Evolutionary conservation across 108 stramenopile species (phyloP), one percentile per base, ranked within the genome.

Genomic region (Skeletonema menzelii): DNA sequence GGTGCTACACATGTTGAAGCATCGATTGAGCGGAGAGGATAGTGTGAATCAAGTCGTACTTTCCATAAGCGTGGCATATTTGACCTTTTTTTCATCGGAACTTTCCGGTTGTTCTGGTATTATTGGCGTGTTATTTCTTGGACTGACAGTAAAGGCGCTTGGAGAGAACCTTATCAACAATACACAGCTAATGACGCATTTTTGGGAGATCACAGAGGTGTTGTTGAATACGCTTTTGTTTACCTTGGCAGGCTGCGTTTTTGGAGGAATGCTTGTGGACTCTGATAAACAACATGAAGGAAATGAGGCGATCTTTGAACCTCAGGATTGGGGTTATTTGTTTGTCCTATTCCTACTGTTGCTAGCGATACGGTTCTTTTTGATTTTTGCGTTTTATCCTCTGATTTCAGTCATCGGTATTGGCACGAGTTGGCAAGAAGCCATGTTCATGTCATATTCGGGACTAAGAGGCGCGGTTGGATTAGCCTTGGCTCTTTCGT

Each of bases 211-310:
- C 5, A 42, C 89, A 30, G 96, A 93, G 70, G 91, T 93, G 65
- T 62, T 96, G 27, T 79, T 95, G 38, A 97, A 97, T 70, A 98
- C 98, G 8, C 42, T 97, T 11, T 82, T 99, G 20, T 99, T 99
- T 73, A 77, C 94, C 10, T 70, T 99, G 11, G 94, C 65, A 20
- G 62, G 59, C 59, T 8, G 44, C n/a, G 40, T 60, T 10, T 60
- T 55, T 55, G 59, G 59, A 17, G n/a, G 20, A 2, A 49, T 60
- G 44, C n/a, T 60, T 13, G 59, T 19, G 0, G 59, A 60, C 32
- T 15, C 55, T 85, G 67, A 57, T 84, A 26, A 81, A 80, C 0
- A 81, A 77, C 15, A 3, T n/a, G 40, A 11, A n/a, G 40, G 4
- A 15, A 42, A 42, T 15, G 40, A 42, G n/a, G 2, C 2, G 15